Conservation (phyloP, 306 rosid species). For the Cicer cuneatum region DNA sequence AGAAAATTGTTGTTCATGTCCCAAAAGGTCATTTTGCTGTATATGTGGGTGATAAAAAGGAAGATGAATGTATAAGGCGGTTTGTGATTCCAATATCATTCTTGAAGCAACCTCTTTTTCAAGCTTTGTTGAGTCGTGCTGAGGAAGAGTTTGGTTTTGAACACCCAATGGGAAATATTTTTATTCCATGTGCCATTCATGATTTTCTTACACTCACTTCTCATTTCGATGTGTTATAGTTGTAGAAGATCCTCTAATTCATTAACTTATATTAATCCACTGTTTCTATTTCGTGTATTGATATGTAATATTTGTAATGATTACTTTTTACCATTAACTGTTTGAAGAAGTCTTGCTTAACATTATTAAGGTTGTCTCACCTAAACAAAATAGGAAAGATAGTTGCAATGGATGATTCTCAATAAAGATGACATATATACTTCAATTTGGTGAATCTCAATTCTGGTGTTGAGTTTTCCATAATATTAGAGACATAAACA, state of each 20-base stretch:
- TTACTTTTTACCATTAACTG: no score
- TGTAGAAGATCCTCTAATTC: no score
- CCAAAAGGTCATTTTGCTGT: conserved; percentile 61
- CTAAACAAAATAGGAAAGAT: no score
- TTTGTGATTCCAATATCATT: conserved; percentile 58
- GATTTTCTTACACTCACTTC: conserved; percentile 52
- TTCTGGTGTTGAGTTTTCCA: no score
- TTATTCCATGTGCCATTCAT: conserved; percentile 54
- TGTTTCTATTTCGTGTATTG: not conserved
- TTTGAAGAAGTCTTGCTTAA: no score
- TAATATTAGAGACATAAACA: no score
- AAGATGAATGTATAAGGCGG: conserved; percentile 32
- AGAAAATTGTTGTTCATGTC: conserved; percentile 24
- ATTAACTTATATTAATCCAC: not conserved
- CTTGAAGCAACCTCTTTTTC: conserved; percentile 57
- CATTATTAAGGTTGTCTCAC: no score
- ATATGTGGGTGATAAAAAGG: conserved; percentile 49
- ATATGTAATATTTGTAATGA: no score
- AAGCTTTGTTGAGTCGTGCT: conserved; percentile 48
- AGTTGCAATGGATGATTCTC: no score
- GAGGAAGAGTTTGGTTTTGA: conserved; percentile 58
- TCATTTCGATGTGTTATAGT: not conserved
- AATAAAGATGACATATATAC: no score
- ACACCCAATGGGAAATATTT: conserved; percentile 44
- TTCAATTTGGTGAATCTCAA: no score